Evolutionary conservation across 495 filamentous ascomycete genomes (phyloP).

Genomic region (Cenococcum geophilum): DNA sequence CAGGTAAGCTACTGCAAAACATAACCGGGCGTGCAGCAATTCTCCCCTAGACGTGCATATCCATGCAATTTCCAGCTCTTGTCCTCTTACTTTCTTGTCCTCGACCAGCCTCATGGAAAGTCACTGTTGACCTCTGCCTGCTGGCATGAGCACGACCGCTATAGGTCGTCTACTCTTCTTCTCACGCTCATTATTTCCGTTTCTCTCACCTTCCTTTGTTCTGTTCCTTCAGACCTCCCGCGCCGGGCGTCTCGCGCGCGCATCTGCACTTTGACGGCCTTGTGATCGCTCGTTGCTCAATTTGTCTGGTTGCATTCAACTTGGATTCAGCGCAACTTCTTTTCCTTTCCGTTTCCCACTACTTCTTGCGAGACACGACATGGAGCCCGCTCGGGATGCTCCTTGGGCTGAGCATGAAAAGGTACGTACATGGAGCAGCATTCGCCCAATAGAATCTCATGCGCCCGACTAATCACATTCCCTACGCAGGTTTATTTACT

Average conservation of each 20-base stretch:
- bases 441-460: constrained; percentile 9
- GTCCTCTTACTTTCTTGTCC: background rate
- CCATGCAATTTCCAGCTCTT: background rate
- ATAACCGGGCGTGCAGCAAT: constrained; percentile 9
- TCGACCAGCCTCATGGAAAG: constrained; percentile 5
- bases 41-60: constrained; percentile 7
- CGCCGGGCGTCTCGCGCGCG: constrained; percentile 5
- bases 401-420: constrained; percentile 57
- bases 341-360: constrained; percentile 2
- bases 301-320: constrained; percentile 1
- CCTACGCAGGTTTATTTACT: constrained; percentile 46
- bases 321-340: background rate
- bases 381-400: constrained; percentile 14
- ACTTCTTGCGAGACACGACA: background rate
- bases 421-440: constrained; percentile 40
- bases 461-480: constrained; percentile 13
- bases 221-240: background rate
- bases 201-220: constrained; percentile 8
- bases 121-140: constrained; percentile 3
- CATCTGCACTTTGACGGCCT: constrained; percentile 6
- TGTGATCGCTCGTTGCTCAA: constrained; percentile 3
- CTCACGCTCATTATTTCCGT: background rate
- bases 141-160: constrained; percentile 5
- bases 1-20: constrained; percentile 8
- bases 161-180: constrained; percentile 2